Base-by-base conservation (phyloP, 371 early-diverging fungal species). In the Mortierella sp. region DNA sequence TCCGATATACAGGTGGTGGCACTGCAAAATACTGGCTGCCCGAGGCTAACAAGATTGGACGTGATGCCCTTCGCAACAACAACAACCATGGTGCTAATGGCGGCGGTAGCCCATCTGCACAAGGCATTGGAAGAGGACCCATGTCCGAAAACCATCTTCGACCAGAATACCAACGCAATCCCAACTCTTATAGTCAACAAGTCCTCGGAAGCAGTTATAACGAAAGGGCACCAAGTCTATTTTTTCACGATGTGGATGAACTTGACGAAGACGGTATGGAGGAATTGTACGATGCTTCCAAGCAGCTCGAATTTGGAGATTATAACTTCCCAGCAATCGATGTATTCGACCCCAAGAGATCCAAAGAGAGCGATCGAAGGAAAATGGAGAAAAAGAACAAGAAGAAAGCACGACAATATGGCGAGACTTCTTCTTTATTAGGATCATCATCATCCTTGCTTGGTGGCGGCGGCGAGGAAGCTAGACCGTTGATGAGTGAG, bases 1-100 rank as follows among this genome's bases (percentile, higher is more conserved):
- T 95, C 65, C 88, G 96, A 3, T 94, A 94, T 60, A 90, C 93
- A 0, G 87, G 88, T 39, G 93, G 93, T 18, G 95, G 95, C 5
- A 86, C 92, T 11, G 86, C 88, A 61, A 95, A 94, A 52, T 94
- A 93, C 74, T 95, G 96, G 96, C 70, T 95, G 8, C 81, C 75
- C 1, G 81, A 75, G 8, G 22, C 39, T 52, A 52, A 54, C n/a
- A 66, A 43, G 40, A 26, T 30, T 14, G 30, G 24, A 78, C 85
- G 8, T 72, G 51, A 58, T 49, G 43, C 45, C 11, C 5, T 39
- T 12, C 66, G 40, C 24, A 20, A 64, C 49, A 47, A 52, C n/a
- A 49, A 16, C 30, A 40, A 10, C 30, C 11, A 43, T 26, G 60
- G 24, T 1, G 47, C 30, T 9, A 40, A 22, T 18, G 59, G 12